Evolutionary conservation across 2,329 filamentous ascomycete genomes (phyloP), one percentile per base, ranked within the genome.

Genomic region (Penicillium sp.): DNA sequence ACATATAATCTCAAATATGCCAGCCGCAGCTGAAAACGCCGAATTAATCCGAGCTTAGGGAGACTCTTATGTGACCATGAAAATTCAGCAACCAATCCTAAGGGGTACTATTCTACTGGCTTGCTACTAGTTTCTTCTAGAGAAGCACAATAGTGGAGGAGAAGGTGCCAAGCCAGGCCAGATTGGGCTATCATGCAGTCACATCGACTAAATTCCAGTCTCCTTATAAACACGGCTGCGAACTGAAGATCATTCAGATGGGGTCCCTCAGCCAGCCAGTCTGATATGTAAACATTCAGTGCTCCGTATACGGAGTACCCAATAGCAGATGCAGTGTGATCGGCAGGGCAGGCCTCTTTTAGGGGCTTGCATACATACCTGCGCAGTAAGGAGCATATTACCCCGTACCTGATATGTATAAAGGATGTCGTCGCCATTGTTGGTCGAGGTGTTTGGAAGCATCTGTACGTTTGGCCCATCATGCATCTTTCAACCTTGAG

Each of bases 401-500:
- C 24, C 8, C 24, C 24, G 24, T 27, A 27, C 24, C 3, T 27
- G 8, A 6, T 27, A 27, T 27, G 24, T 45, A 47, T 47, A 51
- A 27, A 47, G 22, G 13, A 22, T 47, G 14, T 36, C n/a, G 24
- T 8, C 27, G 21, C 5, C 29, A 3, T 27, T 40, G 10, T 6
- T 5, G 8, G 5, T 10, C 14, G 6, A 38, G 10, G n/a, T 2
- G 16, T 3, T 24, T n/a, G 18, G n/a, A 21, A 13, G 8, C 6
- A n/a, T 5, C 29, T 27, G 9, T 11, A 9, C 5, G 6, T 11
- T 34, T 40, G 31, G n/a, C 21, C 7, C 34, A 36, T n/a, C 34
- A 52, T 52, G 50, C 50, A 48, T 34, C n/a, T 52, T 8, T 42
- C 43, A 34, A 27, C 50, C 11, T 48, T 41, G 16, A 27, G 18